Evolutionary conservation across 2,329 filamentous ascomycete genomes (phyloP), one percentile per base, ranked within the genome.

Genomic region (Neoascochyta sp.): DNA sequence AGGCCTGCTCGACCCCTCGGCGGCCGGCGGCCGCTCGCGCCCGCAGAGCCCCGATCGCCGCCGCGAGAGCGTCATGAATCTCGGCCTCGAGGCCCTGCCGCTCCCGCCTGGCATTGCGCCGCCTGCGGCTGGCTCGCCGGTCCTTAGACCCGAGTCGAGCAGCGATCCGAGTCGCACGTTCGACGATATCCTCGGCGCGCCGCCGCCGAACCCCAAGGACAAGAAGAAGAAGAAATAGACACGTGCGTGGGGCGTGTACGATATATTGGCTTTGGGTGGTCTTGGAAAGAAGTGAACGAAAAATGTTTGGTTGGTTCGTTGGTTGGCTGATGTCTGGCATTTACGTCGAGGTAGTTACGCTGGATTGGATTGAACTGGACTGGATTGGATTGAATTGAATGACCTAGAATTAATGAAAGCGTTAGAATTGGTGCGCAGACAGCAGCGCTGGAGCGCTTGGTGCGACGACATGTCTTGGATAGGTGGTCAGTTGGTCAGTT

Each of bases 51-150:
- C 53, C 4, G 45, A 56, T 26, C 40, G 52, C 17, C 62, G 67
- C 19, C 60, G 68, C 5, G 54, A 65, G 29, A 69, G 65, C 24
- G 63, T 66, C 15, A 61, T 71, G 45, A 65, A 62, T 16, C 49
- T 70, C 3, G 68, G 69, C 1, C 46, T 72, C 10, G 69, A 73
- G 43, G 65, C 66, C 11, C 47, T 71, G 9, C 67, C 68, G 12
- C 32, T 72, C 31, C 68, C 68, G 4, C 54, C 58, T 5, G 66
- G 66, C 14, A 57, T 70, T 18, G 56, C 56, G 15, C 66, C 68
- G 7, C 45, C 51, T n/a, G 35, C 63, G n/a, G 39, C 38, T 15
- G 42, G 39, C 19, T 47, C 51, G 9, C 45, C 51, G 6, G 23
- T 39, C 14, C 22, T 49, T 20, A 45, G 56, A 29, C 59, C 58